Evolutionary conservation across 331 rosid genomes (phyloP), one percentile per base, ranked within the genome.

Genomic region (Malus hybrid): DNA sequence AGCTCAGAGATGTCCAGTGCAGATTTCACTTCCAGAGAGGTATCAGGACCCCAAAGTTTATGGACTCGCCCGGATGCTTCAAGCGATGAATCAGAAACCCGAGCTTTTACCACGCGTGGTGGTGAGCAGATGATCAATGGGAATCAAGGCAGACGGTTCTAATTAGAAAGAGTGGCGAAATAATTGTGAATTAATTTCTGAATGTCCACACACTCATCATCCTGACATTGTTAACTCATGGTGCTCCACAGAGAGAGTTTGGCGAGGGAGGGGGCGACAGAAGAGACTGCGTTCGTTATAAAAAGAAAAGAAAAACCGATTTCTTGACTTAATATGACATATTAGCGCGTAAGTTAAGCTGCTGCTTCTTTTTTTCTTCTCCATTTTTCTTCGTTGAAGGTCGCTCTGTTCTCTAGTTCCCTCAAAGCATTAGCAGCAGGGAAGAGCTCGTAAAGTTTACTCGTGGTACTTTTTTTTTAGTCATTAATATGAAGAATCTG

Each of bases 61-160:
- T 56, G 84, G 83, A 68, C 56, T 5, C 68, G 44, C 71, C 71
- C 11, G 44, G 72, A 46, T 42, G n/a, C 56, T 50, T 78, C 93
- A 70, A 77, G 85, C 56, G 66, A 66, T 13, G 91, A 89, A 77
- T 79, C 85, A 69, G 90, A 92, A 62, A 61, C 85, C 62, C 81
- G 66, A 76, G 80, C 84, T 81, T 77, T 86, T 75, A 66, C 70
- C 11, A 11, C 39, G n/a, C 78, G n/a, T 2, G 71, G 33, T 53
- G 58, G 71, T 60, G 84, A 77, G 26, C 69, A 79, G 34, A 56
- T 72, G 44, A 66, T 58, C 68, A 20, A 71, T 44, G 29, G 11
- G 11, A 42, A 81, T 70, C 83, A 56, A 71, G 68, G 48, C 63
- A 52, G 72, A 46, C 77, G 66, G 68, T 57, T 65, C 75, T 80